Base-by-base conservation (phyloP, 768 basidiomycete species). In the Peribolospora baueri region DNA sequence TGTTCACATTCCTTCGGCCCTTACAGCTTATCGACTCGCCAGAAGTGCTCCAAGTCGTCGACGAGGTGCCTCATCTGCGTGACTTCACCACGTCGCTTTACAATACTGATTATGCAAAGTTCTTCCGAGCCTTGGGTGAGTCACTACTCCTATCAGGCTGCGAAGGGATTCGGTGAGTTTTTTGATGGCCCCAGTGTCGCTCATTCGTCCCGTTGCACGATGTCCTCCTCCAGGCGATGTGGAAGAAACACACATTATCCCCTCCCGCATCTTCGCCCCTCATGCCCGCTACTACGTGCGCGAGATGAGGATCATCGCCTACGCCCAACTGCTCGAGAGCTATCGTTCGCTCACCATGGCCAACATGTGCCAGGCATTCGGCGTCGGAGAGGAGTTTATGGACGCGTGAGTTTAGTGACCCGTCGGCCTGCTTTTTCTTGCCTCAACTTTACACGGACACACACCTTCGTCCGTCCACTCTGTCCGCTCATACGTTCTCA, bases 291-390 rank as follows among this genome's bases (percentile, higher is more conserved):
- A 73, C 70, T 95, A 93, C 66, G 75, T 88, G 40, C 81, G 91
- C 56, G 91, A 95, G 68, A 87, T 95, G 84, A 80, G 93, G 42
- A 87, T 97, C 60, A 77, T 82, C 14, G 88, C 90, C 0, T 97
- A 93, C 69, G 70, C 74, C 38, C 91, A 97, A 63, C 73, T 95
- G 4, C 72, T 98, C n/a, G 85, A 95, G 66, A 79, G 76, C 7
- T 98, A 97, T 66, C 75, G 81, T 43, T 83, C 80, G 55, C 73
- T 97, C 48, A 95, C 91, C 1, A 71, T 98, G 25, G 81, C 87
- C 52, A 84, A 82, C 61, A 74, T 97, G 59, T 76, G 78, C 51
- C 69, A 73, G 1, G 85, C 88, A 25, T 97, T 97, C 59, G 91
- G 91, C 36, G 90, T 97, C 42, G 78, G 78, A 49, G 74, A 80